Conservation (phyloP, 2,329 filamentous ascomycete genomes). For the Karstenula rhodostoma region DNA sequence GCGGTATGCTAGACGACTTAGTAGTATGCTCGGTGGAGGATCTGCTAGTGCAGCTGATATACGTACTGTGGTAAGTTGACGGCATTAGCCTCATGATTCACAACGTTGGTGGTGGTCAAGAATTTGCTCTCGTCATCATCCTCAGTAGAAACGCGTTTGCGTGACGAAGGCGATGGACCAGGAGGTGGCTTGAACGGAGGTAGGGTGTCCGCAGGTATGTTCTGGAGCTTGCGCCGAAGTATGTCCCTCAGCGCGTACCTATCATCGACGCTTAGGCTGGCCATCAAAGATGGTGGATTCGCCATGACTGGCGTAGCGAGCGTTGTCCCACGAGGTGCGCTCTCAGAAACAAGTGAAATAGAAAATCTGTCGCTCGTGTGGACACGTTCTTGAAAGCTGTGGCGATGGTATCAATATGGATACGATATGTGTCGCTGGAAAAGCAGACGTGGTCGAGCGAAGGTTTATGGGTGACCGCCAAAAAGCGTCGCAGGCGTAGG, state of each 20-base stretch:
- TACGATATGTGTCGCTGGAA: background rate
- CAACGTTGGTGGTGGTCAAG: conserved; percentile 23
- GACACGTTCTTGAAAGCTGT: background rate
- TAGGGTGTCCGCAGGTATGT: background rate
- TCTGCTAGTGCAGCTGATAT: background rate
- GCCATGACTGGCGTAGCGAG: too few species aligned
- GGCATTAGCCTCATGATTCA: conserved; percentile 15
- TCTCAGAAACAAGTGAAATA: background rate
- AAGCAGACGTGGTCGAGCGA: background rate
- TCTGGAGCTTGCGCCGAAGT: background rate
- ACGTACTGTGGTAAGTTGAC: conserved; percentile 19
- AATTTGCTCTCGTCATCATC: conserved; percentile 14
- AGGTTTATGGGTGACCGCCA: background rate
- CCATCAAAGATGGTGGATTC: background rate
- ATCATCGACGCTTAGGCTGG: background rate
- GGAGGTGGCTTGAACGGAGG: background rate
- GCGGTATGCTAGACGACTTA: conserved; percentile 22
- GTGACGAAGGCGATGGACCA: background rate
- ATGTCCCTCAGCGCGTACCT: background rate
- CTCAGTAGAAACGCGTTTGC: background rate
- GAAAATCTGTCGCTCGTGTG: background rate
- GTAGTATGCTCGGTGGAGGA: background rate
- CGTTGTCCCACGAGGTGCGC: too few species aligned
- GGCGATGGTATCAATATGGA: background rate
- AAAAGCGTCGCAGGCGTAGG: too few species aligned